Percentiles rank a stretch among this genome's conserved stretches.
Conservation (phyloP, 345 rosid species). For the Diplotaxis tenuifolia region DNA sequence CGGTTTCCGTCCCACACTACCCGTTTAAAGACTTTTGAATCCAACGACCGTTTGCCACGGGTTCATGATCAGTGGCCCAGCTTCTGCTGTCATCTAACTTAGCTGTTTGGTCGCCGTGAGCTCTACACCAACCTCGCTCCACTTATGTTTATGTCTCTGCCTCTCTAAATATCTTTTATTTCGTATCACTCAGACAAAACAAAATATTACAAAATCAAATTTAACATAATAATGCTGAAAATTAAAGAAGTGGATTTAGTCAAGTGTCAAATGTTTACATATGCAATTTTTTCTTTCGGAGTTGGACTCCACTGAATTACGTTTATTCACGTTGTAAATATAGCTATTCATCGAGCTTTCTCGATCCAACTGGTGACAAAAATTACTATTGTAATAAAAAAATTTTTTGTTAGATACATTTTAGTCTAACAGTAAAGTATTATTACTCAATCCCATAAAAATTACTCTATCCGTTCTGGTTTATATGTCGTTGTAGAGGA, state of each 20-base stretch:
- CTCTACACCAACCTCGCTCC: slow-evolving; percentile 31
- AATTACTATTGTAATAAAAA: no score
- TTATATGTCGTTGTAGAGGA: no score
- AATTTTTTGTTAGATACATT: no score
- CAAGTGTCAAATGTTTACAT: no score
- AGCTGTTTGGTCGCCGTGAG: slow-evolving; percentile 33
- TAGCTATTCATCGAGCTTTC: no score
- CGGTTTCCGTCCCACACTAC: slow-evolving; percentile 23
- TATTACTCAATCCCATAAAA: neutral
- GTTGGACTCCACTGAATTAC: no score
- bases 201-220: neutral
- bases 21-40: slow-evolving; percentile 14
- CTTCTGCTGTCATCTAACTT: slow-evolving; percentile 20
- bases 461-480: no score
- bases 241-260: neutral
- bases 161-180: neutral
- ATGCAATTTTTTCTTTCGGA: no score
- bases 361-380: no score
- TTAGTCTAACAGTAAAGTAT: neutral
- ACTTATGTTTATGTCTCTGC: slow-evolving; percentile 15
- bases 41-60: slow-evolving; percentile 23
- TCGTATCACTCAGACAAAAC: neutral
- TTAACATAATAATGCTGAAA: neutral
- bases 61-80: neutral
- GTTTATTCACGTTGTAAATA: no score